Conservation (phyloP, 352 stramenopile genomes). For the Globisporangium nagaii region DNA sequence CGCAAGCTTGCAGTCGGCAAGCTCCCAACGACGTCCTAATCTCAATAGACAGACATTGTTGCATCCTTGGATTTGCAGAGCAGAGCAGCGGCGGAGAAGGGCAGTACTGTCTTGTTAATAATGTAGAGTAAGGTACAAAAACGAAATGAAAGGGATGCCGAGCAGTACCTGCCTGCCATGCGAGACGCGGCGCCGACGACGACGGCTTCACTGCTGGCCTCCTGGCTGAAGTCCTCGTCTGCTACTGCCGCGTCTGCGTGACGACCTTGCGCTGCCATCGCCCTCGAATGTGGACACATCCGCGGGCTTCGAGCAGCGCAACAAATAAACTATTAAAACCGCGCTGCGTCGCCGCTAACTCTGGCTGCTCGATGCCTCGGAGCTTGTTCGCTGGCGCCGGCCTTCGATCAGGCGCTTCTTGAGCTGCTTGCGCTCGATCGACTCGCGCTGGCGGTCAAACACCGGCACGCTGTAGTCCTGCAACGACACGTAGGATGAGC, state of each 20-base stretch:
- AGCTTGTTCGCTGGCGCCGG: slow-evolving; percentile 35
- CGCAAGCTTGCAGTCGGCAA: slow-evolving; percentile 75
- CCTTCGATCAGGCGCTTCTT: slow-evolving; percentile 68
- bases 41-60: not conserved
- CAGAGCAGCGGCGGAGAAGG: not conserved
- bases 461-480: slow-evolving; percentile 68
- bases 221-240: not conserved
- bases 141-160: not conserved
- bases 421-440: slow-evolving; percentile 66
- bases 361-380: slow-evolving; percentile 14
- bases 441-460: slow-evolving; percentile 69
- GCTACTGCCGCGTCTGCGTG: not conserved
- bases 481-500: slow-evolving; percentile 47
- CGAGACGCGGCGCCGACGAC: not conserved
- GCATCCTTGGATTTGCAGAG: too few relatives aligned
- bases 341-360: not conserved
- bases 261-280: not conserved
- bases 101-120: slow-evolving; percentile 6
- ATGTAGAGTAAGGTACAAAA: slow-evolving; percentile 11
- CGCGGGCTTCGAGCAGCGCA: not conserved
- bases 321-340: slow-evolving; percentile 10
- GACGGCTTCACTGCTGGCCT: too few relatives aligned
- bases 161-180: not conserved
- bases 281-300: too few relatives aligned
- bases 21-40: slow-evolving; percentile 19